Evolutionary conservation across 202 grass and related monocot genomes (phyloP).

Genomic region (Dendrocalamus latiflorus): DNA sequence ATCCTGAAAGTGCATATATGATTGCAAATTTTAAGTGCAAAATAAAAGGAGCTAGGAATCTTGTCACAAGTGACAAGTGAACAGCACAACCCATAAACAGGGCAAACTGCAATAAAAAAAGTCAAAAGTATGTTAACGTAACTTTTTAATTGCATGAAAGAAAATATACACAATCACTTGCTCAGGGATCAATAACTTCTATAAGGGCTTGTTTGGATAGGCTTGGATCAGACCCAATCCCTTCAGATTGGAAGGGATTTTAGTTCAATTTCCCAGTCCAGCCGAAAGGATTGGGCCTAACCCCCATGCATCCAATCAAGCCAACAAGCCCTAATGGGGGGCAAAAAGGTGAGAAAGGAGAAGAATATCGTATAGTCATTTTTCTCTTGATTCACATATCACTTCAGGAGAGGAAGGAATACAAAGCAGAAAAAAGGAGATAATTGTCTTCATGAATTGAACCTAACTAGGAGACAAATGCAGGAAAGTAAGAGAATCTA

Average conservation of each 20-base stretch:
- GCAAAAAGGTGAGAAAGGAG: background rate
- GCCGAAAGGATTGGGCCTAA: too few relatives aligned
- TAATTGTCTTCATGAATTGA: background rate
- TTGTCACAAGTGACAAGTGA: background rate
- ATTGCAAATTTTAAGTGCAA: conserved; percentile 20
- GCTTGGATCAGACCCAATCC: too few relatives aligned
- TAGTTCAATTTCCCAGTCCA: too few relatives aligned
- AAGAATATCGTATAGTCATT: background rate
- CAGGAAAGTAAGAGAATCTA: background rate
- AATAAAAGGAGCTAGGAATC: background rate
- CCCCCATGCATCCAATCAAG: too few relatives aligned
- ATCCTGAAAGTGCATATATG: conserved; percentile 59
- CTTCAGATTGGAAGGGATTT: too few relatives aligned
- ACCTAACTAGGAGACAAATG: background rate
- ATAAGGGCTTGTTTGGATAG: background rate
- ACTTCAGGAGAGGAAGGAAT: background rate
- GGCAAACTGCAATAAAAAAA: background rate
- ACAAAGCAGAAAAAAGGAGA: background rate
- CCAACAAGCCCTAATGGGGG: background rate
- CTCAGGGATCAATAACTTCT: background rate
- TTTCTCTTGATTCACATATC: background rate
- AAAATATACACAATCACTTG: background rate
- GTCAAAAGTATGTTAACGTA: background rate
- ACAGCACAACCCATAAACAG: background rate
- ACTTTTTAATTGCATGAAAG: background rate